A percentile compares a stretch with the other conserved stretches of the same genome.
Evolutionary conservation across 148 eudicot species (phyloP).

Genomic region (Heliosperma pusillum): DNA sequence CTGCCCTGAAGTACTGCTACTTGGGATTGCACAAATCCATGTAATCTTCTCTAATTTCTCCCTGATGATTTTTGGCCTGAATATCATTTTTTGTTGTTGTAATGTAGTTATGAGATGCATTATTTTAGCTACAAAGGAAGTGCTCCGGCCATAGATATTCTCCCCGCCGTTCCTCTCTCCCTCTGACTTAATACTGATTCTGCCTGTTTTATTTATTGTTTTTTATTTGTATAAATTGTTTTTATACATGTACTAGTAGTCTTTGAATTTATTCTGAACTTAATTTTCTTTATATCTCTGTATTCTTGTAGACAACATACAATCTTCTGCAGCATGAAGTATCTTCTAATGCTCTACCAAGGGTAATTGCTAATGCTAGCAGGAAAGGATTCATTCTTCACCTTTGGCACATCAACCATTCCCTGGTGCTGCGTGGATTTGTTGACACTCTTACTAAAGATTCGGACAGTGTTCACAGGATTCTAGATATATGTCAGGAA

Average conservation of each 20-base stretch:
- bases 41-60: constrained; percentile 37
- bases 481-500: constrained; percentile 80
- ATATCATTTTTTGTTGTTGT: not conserved
- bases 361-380: constrained; percentile 44
- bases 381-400: constrained; percentile 46
- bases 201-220: not conserved
- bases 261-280: not conserved
- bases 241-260: not conserved
- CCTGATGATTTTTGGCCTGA: not conserved
- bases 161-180: not conserved
- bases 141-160: not conserved
- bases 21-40: constrained; percentile 83
- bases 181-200: not conserved
- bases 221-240: not conserved
- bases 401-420: constrained; percentile 71
- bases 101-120: not conserved
- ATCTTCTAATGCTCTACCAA: constrained; percentile 53
- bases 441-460: constrained; percentile 47
- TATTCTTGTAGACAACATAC: constrained; percentile 65
- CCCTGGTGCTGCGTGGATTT: constrained; percentile 59
- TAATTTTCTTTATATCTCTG: not conserved
- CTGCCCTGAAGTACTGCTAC: constrained; percentile 84
- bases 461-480: constrained; percentile 41
- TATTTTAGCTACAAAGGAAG: too few species aligned
- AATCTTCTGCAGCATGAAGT: constrained; percentile 78